Evolutionary conservation across 2,329 filamentous ascomycete genomes (phyloP).

Genomic region (Pseudocercospora vitis): DNA sequence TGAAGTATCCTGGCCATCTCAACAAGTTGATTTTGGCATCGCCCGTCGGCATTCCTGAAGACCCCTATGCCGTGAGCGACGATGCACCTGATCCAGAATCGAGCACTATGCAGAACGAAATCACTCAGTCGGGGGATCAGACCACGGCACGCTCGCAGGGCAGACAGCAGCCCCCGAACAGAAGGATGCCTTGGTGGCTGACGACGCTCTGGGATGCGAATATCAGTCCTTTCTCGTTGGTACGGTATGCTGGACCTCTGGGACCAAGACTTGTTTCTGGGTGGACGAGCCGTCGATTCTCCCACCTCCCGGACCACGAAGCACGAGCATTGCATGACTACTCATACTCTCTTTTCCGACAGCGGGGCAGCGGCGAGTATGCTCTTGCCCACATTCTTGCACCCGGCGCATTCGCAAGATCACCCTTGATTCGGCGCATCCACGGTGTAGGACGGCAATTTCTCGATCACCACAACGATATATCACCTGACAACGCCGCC

Average conservation of each 20-base stretch:
- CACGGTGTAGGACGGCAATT: slow-evolving; percentile 79
- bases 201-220: slow-evolving; percentile 96
- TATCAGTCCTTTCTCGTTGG: slow-evolving; percentile 87
- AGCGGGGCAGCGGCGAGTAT: slow-evolving; percentile 90
- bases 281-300: slow-evolving; percentile 92
- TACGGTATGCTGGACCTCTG: slow-evolving; percentile 83
- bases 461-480: slow-evolving; percentile 37
- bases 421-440: slow-evolving; percentile 82
- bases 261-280: slow-evolving; percentile 90
- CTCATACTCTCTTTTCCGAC: slow-evolving; percentile 89
- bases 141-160: slow-evolving; percentile 35
- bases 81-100: slow-evolving; percentile 74
- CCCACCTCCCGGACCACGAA: slow-evolving; percentile 77
- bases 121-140: slow-evolving; percentile 58
- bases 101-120: slow-evolving; percentile 73
- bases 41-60: slow-evolving; percentile 90
- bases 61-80: slow-evolving; percentile 82
- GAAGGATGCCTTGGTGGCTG: slow-evolving; percentile 78
- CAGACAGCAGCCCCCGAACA: slow-evolving; percentile 51
- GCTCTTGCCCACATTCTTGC: slow-evolving; percentile 89
- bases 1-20: slow-evolving; percentile 91
- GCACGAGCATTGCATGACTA: slow-evolving; percentile 87
- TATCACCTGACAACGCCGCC: slow-evolving; percentile 31
- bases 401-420: slow-evolving; percentile 86
- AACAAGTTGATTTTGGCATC: slow-evolving; percentile 97